Percentiles rank a stretch among this genome's conserved stretches.
These are phyloP conservation scores for Aspergillus alliaceus DNA, from an alignment of 2,329 filamentous ascomycete species.

Conservation along the genomic window DNA sequence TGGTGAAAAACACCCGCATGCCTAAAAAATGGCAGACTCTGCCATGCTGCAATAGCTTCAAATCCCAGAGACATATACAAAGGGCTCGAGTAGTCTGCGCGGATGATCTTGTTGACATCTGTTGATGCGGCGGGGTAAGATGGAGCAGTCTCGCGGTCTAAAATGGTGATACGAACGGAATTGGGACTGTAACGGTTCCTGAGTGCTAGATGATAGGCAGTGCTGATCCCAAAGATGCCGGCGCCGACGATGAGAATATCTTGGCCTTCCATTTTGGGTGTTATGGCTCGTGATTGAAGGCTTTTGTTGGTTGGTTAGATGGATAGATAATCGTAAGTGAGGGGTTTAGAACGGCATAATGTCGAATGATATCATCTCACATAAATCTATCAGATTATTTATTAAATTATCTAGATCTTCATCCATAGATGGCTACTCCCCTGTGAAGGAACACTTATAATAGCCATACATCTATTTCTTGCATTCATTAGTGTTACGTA, in stretches of 20 bases:
- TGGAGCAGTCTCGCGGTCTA: conserved; percentile 57
- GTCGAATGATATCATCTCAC: too few species aligned
- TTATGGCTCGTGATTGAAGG: background rate
- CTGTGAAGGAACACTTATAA: too few species aligned
- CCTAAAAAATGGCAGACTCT: conserved; percentile 56
- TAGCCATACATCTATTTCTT: too few species aligned
- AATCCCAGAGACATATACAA: conserved; percentile 65
- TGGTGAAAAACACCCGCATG: conserved; percentile 56
- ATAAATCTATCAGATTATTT: too few species aligned
- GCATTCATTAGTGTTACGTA: too few species aligned
- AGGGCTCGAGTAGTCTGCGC: conserved; percentile 66
- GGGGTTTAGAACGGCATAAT: background rate
- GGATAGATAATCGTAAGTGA: background rate
- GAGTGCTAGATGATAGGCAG: conserved; percentile 64
- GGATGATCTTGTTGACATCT: conserved; percentile 73
- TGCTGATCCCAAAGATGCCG: conserved; percentile 66
- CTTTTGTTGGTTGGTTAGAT: background rate
- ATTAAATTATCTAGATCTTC: too few species aligned
- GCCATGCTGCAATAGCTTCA: conserved; percentile 65
- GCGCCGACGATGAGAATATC: conserved; percentile 60
- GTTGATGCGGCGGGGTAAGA: conserved; percentile 62
- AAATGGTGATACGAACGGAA: conserved; percentile 53
- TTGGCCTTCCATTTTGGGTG: conserved; percentile 11
- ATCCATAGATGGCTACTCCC: too few species aligned
- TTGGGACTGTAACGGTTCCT: conserved; percentile 49